Evolutionary conservation across 768 basidiomycete genomes (phyloP), one percentile per base, ranked within the genome.

Genomic region (Postia placenta): DNA sequence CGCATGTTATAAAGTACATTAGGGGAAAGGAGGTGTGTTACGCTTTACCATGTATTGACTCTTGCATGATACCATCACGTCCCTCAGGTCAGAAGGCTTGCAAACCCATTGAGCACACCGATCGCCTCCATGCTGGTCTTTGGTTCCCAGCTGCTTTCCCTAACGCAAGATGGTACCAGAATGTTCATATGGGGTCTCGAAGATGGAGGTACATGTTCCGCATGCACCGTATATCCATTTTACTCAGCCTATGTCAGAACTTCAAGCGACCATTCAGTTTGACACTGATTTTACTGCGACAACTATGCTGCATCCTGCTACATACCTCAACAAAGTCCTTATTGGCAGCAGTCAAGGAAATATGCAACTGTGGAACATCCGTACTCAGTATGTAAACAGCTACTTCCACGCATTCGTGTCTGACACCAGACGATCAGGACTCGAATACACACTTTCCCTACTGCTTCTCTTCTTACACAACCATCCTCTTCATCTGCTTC

Each of bases 271-370:
- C 2, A 79, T 98, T 42, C 74, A 81, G 37, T 95, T 99, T 59
- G 87, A 92, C 42, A 60, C 78, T 5, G 81, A 78, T 17, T 98
- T 98, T 65, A 85, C 83, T 1, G 94, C 94, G n/a, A 86, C 81
- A 4, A 75, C 74, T 23, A 71, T 96, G 37, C 74, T 96, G 4
- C 96, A 99, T 63, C 96, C 96, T 2, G 85, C 92, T 1, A 98
- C 96, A 11, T 98, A 98, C 67, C 66, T 99, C 44, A 98, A 99
- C 73, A 99, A 99, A 69, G 74, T 98, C 0, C 73, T 98, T 1
- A 79, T 98, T 11, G 81, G 85, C 2, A 89, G 91, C 58, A 76
- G 70, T 48, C 76, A 93, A 64, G 96, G 96, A 3, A 71, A 68
- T 37, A 68, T 98, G 59, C 89, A 96, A 52, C 67, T 99, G n/a